phyloP scores from a whole-genome alignment of 306 rosid genomes.

The Spatholobus suberectus region DNA sequence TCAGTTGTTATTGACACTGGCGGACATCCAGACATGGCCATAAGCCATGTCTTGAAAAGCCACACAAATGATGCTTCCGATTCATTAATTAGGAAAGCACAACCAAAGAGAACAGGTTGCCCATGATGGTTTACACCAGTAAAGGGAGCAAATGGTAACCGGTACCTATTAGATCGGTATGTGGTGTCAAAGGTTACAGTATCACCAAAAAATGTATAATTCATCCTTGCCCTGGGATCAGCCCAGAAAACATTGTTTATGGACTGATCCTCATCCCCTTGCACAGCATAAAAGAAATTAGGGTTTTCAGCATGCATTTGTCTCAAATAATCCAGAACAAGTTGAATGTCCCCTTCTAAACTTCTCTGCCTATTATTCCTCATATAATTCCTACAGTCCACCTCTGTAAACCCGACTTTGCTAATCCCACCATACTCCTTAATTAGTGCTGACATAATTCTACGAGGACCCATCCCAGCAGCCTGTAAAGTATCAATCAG shows the following conservation, averaged over 20 bases:
- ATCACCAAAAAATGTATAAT: constrained; percentile 88
- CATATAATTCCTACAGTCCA: constrained; percentile 98
- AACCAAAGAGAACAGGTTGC: constrained; percentile 95
- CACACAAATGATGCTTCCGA: constrained; percentile 91
- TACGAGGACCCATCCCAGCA: constrained; percentile 99
- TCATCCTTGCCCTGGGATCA: constrained; percentile 88
- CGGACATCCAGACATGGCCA: constrained; percentile 87
- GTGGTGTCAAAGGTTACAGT: constrained; percentile 98
- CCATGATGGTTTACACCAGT: constrained; percentile 98
- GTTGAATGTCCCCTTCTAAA: constrained; percentile 89
- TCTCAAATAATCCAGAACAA: constrained; percentile 86
- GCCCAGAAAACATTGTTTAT: constrained; percentile 90
- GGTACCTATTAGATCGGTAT: constrained; percentile 94
- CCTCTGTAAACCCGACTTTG: constrained; percentile 98
- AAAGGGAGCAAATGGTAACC: constrained; percentile 96
- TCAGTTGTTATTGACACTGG: constrained; percentile 96
- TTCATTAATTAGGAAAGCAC: constrained; percentile 92
- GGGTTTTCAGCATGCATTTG: constrained; percentile 84
- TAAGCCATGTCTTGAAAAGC: constrained; percentile 94
- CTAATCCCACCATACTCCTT: constrained; percentile 98
- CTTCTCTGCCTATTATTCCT: constrained; percentile 95
- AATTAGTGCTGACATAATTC: constrained; percentile 95
- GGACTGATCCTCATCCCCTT: constrained; percentile 81
- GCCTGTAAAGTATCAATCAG: constrained; percentile 97
- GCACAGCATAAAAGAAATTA: constrained; percentile 88